Evolutionary conservation across 140 eudicot genomes (phyloP), one percentile per base, ranked within the genome.

Genomic region (Senecio squalidus): DNA sequence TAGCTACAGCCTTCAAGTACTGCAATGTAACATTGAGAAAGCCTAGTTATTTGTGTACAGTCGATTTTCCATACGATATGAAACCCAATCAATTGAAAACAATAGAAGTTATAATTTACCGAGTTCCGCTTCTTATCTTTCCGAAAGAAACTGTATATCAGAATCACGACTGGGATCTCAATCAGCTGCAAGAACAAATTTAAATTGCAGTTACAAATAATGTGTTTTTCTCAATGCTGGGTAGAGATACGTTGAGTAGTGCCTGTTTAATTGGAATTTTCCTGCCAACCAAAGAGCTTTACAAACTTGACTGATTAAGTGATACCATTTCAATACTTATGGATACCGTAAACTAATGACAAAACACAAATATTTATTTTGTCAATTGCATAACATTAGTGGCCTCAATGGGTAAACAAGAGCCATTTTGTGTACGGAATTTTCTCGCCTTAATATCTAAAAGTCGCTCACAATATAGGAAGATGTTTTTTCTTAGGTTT

Each of bases 1-100:
- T 78, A 55, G 70, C 86, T 34, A 92, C 83, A 34, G 99, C 95
- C 79, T 71, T 87, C 69, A 73, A 64, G 76, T 87, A 92, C 99
- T 92, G 82, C 60, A 52, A 60, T 55, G 31, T 58, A 38, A 69
- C 48, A 60, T 21, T 15, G 51, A 20, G 21, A 62, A 44, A 49
- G 15, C 20, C 7, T 22, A 41, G 13, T 44, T 16, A 17, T n/a
- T 41, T 16, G 10, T 23, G 23, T 14, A 67, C 16, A 48, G 3
- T 23, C 13, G 29, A 51, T 17, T 21, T 22, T 43, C 51, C 8
- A 31, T 31, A 21, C 33, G 39, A 29, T 28, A 28, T 24, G 25
- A 21, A 48, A 55, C 4, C 4, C 45, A 60, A 59, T 28, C n/a
- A 44, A 58, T 16, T 31, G 30, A 48, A 41, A 17, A 50, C 9